Evolutionary conservation across 768 basidiomycete species (phyloP).

Genomic region (Fomitopsis serialis): DNA sequence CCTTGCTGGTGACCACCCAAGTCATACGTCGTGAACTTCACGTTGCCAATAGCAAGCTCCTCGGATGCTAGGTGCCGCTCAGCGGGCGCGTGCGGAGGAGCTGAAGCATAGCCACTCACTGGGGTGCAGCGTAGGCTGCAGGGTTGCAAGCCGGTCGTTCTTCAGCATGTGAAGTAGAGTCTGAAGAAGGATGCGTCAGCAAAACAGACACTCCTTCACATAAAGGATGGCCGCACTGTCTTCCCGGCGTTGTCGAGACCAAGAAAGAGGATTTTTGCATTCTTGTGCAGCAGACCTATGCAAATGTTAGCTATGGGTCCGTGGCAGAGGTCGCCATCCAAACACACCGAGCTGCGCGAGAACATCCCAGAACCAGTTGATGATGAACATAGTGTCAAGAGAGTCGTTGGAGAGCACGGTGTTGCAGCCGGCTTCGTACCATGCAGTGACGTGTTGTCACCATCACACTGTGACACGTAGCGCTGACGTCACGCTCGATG

Average conservation of each 20-base stretch:
- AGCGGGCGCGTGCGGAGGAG: conserved; percentile 7
- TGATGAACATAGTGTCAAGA: conserved; percentile 63
- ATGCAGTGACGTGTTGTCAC: conserved; percentile 1
- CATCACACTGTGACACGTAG: background rate
- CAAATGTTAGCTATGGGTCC: background rate
- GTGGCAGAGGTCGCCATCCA: background rate
- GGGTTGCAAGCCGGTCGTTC: conserved; percentile 94
- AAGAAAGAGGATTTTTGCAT: conserved; percentile 98
- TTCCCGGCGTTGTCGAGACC: conserved; percentile 99
- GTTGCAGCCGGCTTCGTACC: background rate
- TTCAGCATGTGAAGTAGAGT: conserved; percentile 98
- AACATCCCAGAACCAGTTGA: conserved; percentile 97
- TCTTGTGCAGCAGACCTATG: conserved; percentile 89
- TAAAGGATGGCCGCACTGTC: conserved; percentile 60
- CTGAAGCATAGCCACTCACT: conserved; percentile 46
- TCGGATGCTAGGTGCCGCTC: conserved; percentile 73
- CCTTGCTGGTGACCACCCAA: conserved; percentile 97
- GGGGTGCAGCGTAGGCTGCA: conserved; percentile 97
- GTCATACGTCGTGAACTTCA: conserved; percentile 99
- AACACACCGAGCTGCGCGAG: conserved; percentile 85
- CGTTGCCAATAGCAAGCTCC: conserved; percentile 96
- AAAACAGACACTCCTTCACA: background rate
- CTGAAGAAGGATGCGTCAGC: conserved; percentile 32
- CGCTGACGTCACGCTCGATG: too few species aligned
- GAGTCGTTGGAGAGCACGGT: background rate